Base-by-base conservation (phyloP, 768 basidiomycete species). In the Suillus subluteus region DNA sequence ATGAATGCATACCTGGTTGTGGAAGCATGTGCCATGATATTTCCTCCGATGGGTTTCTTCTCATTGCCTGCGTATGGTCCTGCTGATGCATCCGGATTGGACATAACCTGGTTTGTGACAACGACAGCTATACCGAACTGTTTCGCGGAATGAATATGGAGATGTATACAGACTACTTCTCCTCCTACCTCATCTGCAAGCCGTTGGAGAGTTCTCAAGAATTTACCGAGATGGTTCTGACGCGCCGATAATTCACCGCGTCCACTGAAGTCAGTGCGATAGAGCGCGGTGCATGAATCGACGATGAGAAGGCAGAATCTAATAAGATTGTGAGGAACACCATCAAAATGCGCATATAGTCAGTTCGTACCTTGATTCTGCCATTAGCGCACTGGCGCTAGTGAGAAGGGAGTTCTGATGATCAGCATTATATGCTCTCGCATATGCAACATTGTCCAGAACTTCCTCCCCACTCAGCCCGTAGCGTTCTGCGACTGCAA, bases 401-500 rank as follows among this genome's bases (percentile, higher is more conserved):
- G 95, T 90, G 67, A 99, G 82, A 64, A 99, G 83, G 62, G 92
- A 87, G 64, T 93, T 87, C 74, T 99, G 98, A 79, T 99, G 98
- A 75, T 99, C 98, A 46, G 96, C 97, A 73, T 99, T 99, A 79
- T 98, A 99, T 71, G 98, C 98, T 71, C 98, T 84, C 2, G 98
- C 98, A 80, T 99, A 99, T 32, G 98, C 98, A 41, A 99, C 92
- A 72, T 99, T 99, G 77, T 99, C 98, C 69, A 99, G 82, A 0
- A 99, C 98, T 77, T 98, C 97, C 77, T 99, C 97, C 58, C 96
- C 96, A 70, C 95, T 97, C 71, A 99, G 82, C n/a, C 98, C 98
- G 75, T 91, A 96, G 62, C 98, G 85, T 80, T 98, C 96, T 4
- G 98, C 97, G 13, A 96, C 94, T 0, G 97, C 95, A 44, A 99